A percentile compares a stretch with the other conserved stretches of the same genome.
These are phyloP conservation scores for Bisporella sp. DNA, from an alignment of 2,329 filamentous ascomycete genomes.

Conservation along the genomic window DNA sequence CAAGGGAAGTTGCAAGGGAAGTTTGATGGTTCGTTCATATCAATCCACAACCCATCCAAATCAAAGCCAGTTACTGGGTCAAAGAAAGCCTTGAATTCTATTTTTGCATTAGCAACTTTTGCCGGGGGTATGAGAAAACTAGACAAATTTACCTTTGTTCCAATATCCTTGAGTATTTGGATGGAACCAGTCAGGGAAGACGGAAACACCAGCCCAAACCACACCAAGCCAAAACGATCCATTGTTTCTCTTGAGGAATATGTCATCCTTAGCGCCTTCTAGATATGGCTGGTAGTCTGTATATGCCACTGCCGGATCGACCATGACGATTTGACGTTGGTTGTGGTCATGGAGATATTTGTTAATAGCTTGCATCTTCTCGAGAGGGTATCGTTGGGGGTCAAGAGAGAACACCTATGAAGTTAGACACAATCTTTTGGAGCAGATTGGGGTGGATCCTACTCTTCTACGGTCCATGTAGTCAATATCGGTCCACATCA, in stretches of 20 bases:
- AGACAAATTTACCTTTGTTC: conserved; percentile 38
- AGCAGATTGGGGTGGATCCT: background rate
- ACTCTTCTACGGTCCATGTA: conserved; percentile 48
- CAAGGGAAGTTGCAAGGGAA: conserved; percentile 49
- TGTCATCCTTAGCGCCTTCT: conserved; percentile 39
- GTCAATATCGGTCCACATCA: conserved; percentile 62
- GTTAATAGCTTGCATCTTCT: conserved; percentile 58
- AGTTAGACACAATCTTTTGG: background rate
- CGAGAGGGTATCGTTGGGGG: conserved; percentile 53
- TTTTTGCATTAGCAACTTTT: background rate
- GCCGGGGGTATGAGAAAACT: background rate
- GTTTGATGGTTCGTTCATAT: conserved; percentile 54
- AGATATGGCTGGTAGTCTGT: conserved; percentile 45
- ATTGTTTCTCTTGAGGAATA: conserved; percentile 45
- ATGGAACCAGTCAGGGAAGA: conserved; percentile 73
- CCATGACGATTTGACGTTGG: conserved; percentile 71
- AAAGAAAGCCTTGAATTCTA: conserved; percentile 61
- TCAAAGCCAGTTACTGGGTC: conserved; percentile 56
- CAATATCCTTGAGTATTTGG: conserved; percentile 59
- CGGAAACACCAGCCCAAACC: conserved; percentile 70
- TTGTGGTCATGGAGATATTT: conserved; percentile 57
- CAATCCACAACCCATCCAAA: conserved; percentile 74
- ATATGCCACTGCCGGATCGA: conserved; percentile 59
- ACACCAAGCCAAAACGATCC: conserved; percentile 54
- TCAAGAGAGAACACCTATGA: conserved; percentile 54